These are phyloP conservation scores for Xylaria sp. DNA, from an alignment of 2,329 filamentous ascomycete genomes.

Conservation along the genomic window DNA sequence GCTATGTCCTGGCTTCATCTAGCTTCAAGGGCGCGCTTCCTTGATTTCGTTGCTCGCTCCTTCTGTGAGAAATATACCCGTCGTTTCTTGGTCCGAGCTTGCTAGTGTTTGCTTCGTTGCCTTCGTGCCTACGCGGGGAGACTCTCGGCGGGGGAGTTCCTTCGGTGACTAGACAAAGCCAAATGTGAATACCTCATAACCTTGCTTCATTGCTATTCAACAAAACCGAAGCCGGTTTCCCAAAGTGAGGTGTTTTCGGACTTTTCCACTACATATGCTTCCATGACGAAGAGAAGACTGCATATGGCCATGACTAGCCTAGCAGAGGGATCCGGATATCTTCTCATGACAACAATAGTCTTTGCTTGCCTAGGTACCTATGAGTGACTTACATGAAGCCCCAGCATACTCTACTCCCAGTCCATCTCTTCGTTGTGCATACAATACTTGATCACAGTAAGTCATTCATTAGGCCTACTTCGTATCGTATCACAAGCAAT, in stretches of 20 bases:
- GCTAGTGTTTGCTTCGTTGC: neutral
- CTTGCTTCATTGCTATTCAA: neutral
- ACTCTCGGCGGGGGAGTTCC: neutral
- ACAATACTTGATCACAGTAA: no score
- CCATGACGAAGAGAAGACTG: no score
- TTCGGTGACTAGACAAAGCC: neutral
- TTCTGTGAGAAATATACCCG: no score
- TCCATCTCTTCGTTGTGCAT: no score
- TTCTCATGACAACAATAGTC: neutral
- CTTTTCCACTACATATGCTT: no score
- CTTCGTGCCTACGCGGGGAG: no score
- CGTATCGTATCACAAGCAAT: no score
- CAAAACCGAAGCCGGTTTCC: neutral
- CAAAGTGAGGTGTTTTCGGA: neutral
- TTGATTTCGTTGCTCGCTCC: no score
- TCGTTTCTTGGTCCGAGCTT: neutral
- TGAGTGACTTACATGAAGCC: neutral
- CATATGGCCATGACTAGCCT: no score
- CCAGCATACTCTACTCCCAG: no score
- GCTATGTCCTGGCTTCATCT: neutral
- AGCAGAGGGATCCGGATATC: neutral
- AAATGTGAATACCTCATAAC: neutral
- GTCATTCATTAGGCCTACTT: no score
- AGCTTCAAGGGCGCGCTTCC: neutral
- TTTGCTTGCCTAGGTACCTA: no score